Conservation (phyloP, 805 yeast genomes). For the Starmerella stellata region DNA sequence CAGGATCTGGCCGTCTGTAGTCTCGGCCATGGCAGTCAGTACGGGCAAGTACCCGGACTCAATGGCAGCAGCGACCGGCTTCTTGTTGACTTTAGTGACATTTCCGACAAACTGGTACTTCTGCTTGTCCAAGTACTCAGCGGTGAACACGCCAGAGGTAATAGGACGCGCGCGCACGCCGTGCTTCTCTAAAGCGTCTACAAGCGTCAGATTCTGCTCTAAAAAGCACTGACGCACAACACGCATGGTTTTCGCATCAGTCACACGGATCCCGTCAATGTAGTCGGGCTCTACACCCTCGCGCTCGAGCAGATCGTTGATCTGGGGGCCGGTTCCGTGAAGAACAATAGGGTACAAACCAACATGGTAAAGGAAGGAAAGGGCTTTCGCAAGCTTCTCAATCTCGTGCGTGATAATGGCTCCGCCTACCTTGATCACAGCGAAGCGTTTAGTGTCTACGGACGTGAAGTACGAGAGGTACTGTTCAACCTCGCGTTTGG, state of each 20-base stretch:
- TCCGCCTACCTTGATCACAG: slow-evolving; percentile 97
- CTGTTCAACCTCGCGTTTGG: slow-evolving; percentile 95
- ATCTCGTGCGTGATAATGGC: slow-evolving; percentile 93
- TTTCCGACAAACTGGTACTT: slow-evolving; percentile 88
- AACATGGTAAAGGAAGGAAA: slow-evolving; percentile 90
- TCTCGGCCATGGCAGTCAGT: slow-evolving; percentile 89
- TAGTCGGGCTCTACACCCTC: slow-evolving; percentile 93
- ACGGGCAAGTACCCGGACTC: slow-evolving; percentile 94
- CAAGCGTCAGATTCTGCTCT: slow-evolving; percentile 86
- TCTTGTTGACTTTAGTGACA: slow-evolving; percentile 68
- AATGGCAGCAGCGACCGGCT: slow-evolving; percentile 82
- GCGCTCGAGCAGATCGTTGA: slow-evolving; percentile 77
- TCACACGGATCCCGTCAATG: slow-evolving; percentile 89
- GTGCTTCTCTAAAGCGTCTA: slow-evolving; percentile 84
- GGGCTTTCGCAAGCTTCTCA: slow-evolving; percentile 82
- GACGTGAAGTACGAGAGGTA: slow-evolving; percentile 91
- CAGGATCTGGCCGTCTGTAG: slow-evolving; percentile 87
- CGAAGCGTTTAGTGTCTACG: slow-evolving; percentile 78
- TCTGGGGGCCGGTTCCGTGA: slow-evolving; percentile 99
- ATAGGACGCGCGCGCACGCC: slow-evolving; percentile 98
- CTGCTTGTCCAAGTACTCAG: slow-evolving; percentile 74
- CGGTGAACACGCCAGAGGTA: slow-evolving; percentile 92
- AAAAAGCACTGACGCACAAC: slow-evolving; percentile 90
- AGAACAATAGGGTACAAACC: slow-evolving; percentile 92
- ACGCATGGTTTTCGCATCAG: slow-evolving; percentile 85